Evolutionary conservation across 2,329 filamentous ascomycete genomes (phyloP), one percentile per base, ranked within the genome.

Genomic region (Hypoxylon sp.): DNA sequence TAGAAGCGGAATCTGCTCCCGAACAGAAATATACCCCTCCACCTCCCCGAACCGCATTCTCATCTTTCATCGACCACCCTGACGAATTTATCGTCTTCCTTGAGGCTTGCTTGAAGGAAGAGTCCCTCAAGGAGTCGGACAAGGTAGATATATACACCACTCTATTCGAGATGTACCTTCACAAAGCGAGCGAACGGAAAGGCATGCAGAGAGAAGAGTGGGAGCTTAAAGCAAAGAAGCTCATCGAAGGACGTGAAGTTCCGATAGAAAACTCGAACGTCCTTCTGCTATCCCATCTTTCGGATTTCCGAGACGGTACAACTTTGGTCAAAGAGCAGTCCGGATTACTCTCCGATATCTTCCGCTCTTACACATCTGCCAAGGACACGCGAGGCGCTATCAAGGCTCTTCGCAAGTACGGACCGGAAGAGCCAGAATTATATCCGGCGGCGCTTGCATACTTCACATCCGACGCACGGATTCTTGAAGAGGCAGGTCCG

Each of bases 81-180:
- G 84, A 92, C 50, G 87, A 97, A 65, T 97, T 99, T 63, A 93
- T 97, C 56, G 77, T 85, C 11, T 99, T 99, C 67, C 78, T 99
- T 0, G 93, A 99, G 71, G 91, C 91, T 4, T 92, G 93, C 54
- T 81, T 96, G 4, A 76, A 86, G 38, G 87, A 91, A 50, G 78
- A 85, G 13, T 80, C 82, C 15, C 72, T 96, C n/a, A 84, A 84
- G 13, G 79, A 89, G 25, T 80, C 84, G 6, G 89, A 97, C 67
- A 89, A 86, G 57, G 82, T 87, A 1, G 95, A 99, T 69, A 79
- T 99, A 11, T 94, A 94, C 66, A 97, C 93, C 0, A 97, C 95
- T 0, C 72, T 99, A 9, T 97, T 99, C 67, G 95, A 99, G 71
- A 97, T 99, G 89, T 99, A 97, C 67, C 77, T 99, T 6, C 89